Conservation (phyloP, 2,329 filamentous ascomycete genomes). For the Nigrospora oryzae region DNA sequence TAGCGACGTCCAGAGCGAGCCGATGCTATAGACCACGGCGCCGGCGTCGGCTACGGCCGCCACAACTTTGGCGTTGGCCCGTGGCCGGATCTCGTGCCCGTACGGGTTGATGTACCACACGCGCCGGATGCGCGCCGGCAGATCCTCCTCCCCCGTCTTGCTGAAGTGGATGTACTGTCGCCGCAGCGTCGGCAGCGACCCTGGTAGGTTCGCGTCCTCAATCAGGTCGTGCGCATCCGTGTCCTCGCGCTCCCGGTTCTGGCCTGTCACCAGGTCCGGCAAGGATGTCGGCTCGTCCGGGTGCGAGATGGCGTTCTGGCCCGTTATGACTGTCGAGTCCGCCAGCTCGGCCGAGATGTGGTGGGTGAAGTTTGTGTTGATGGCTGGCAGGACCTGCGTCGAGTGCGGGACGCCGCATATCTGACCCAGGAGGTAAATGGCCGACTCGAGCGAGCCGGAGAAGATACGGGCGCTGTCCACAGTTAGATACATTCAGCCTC, state of each 20-base stretch:
- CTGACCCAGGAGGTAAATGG: constrained; percentile 80
- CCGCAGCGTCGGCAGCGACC: constrained; percentile 70
- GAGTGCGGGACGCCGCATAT: constrained; percentile 76
- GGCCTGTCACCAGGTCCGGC: constrained; percentile 20
- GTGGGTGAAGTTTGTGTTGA: constrained; percentile 92
- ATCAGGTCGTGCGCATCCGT: constrained; percentile 52
- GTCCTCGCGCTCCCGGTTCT: constrained; percentile 32
- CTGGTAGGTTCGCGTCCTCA: constrained; percentile 75
- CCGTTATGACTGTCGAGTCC: constrained; percentile 72
- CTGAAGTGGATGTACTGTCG: constrained; percentile 76
- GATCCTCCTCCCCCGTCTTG: constrained; percentile 66
- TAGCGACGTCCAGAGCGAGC: constrained; percentile 86
- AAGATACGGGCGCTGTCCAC: constrained; percentile 62
- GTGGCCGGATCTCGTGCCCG: constrained; percentile 86
- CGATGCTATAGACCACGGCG: constrained; percentile 82
- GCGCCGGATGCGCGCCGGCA: constrained; percentile 68
- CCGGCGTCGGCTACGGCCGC: constrained; percentile 55
- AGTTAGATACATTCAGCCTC: not conserved
- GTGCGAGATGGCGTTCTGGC: constrained; percentile 89
- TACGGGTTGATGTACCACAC: constrained; percentile 99
- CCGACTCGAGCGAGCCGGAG: constrained; percentile 84
- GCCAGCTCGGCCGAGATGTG: constrained; percentile 81
- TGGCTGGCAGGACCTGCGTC: constrained; percentile 75
- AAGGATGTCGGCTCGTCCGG: constrained; percentile 58
- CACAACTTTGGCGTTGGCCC: constrained; percentile 73